Percentiles rank a stretch among this genome's conserved stretches.
Evolutionary conservation across 805 yeast species (phyloP).

Genomic region (Schwanniomyces pseudopolymorphus): DNA sequence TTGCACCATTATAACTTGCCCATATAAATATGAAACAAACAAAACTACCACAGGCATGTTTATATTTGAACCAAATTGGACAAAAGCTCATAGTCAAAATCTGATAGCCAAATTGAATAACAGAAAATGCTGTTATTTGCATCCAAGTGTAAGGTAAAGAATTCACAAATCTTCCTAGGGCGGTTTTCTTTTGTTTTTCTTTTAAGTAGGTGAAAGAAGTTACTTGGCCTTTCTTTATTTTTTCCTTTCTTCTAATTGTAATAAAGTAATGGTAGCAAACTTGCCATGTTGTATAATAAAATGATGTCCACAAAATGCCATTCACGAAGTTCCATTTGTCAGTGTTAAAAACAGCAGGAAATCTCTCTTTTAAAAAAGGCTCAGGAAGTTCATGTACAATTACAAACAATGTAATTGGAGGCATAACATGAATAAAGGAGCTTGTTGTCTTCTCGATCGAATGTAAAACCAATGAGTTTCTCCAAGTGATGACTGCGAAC

Average conservation of each 20-base stretch:
- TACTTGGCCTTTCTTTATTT: constrained; percentile 80
- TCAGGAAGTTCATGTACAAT: constrained; percentile 74
- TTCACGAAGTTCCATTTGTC: constrained; percentile 65
- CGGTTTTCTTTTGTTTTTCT: constrained; percentile 61
- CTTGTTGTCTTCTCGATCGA: constrained; percentile 90
- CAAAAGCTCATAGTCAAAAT: constrained; percentile 82
- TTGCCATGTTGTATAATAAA: constrained; percentile 89
- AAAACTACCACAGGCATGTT: constrained; percentile 64
- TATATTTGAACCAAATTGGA: constrained; percentile 81
- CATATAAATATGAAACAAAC: constrained; percentile 69
- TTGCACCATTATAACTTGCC: constrained; percentile 92
- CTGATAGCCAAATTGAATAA: constrained; percentile 86
- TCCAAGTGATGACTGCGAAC: constrained; percentile 94
- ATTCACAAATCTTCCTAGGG: constrained; percentile 76
- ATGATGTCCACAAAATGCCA: constrained; percentile 75
- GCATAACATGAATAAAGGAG: constrained; percentile 86
- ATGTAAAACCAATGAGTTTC: constrained; percentile 89
- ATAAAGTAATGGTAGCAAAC: constrained; percentile 86
- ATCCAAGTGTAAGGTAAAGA: constrained; percentile 75
- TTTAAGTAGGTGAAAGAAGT: constrained; percentile 87
- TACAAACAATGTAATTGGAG: constrained; percentile 84
- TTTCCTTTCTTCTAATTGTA: constrained; percentile 72
- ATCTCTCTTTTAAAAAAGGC: constrained; percentile 54
- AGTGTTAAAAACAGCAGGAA: constrained; percentile 76
- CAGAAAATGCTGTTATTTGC: constrained; percentile 84